Conservation (phyloP, 1,284 basidiomycete species). For the Laetiporus sulphureus region DNA sequence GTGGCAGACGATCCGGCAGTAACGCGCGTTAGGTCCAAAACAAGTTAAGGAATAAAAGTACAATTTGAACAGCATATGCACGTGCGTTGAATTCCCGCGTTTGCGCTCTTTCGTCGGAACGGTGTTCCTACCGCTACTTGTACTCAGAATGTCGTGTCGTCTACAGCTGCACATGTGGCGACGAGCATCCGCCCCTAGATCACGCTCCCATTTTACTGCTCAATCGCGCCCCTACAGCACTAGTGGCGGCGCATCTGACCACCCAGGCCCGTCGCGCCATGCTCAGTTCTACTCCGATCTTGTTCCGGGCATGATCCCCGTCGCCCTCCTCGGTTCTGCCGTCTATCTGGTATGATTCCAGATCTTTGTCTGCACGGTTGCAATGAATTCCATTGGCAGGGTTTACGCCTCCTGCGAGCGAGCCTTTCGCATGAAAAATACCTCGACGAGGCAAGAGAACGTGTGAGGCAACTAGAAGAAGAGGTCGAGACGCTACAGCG, state of each 20-base stretch:
- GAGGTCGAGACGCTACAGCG: slow-evolving; percentile 42
- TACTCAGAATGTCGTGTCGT: too few relatives aligned
- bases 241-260: slow-evolving; percentile 4
- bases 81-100: too few relatives aligned
- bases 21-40: too few relatives aligned
- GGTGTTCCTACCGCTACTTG: too few relatives aligned
- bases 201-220: neutral
- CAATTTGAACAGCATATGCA: too few relatives aligned
- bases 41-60: too few relatives aligned
- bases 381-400: slow-evolving; percentile 31
- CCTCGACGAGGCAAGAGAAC: slow-evolving; percentile 50
- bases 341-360: slow-evolving; percentile 57
- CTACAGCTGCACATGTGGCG: neutral
- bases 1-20: too few relatives aligned
- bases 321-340: slow-evolving; percentile 68
- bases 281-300: slow-evolving; percentile 59
- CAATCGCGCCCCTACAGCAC: slow-evolving; percentile 2
- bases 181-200: neutral
- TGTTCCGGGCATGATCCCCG: slow-evolving; percentile 69
- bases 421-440: slow-evolving; percentile 64
- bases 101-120: too few relatives aligned
- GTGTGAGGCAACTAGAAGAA: slow-evolving; percentile 48
- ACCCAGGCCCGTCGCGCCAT: slow-evolving; percentile 40
- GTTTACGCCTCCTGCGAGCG: slow-evolving; percentile 54
- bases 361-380: slow-evolving; percentile 8